A percentile compares a stretch with the other conserved stretches of the same genome.
These are phyloP conservation scores for Alternaria triticimaculans DNA, from an alignment of 2,329 filamentous ascomycete species.

Conservation along the genomic window DNA sequence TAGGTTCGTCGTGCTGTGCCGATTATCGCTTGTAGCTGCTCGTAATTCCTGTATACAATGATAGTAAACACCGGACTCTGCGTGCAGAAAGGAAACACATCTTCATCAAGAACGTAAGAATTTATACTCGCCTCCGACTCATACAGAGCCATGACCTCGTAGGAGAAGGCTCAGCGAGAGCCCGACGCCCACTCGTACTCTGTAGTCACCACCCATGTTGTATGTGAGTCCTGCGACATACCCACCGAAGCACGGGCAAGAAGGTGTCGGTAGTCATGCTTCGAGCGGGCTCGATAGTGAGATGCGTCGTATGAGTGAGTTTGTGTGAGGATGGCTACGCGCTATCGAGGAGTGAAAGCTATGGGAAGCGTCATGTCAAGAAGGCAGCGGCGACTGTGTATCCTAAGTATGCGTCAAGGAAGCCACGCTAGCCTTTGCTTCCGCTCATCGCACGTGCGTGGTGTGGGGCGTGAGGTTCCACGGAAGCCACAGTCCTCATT, in stretches of 20 bases:
- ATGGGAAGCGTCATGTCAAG: not conserved
- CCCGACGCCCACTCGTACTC: no score
- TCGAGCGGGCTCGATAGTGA: not conserved
- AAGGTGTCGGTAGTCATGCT: not conserved
- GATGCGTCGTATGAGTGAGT: not conserved
- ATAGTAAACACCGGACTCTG: no score
- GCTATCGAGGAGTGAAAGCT: not conserved
- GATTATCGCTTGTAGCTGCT: no score
- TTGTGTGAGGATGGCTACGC: not conserved
- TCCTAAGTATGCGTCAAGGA: not conserved
- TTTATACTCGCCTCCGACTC: no score
- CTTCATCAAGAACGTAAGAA: no score
- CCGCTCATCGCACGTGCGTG: not conserved
- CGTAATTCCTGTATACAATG: no score
- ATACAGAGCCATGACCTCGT: no score
- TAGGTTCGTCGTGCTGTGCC: no score
- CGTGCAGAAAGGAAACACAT: no score
- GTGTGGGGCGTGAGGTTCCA: rapidly evolving
- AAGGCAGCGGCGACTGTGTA: not conserved
- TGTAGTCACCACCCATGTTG: no score
- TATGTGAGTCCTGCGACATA: not conserved
- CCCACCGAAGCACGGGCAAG: not conserved
- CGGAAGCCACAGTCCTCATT: not conserved
- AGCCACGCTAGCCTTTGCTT: not conserved
- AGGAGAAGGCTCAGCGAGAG: no score